phyloP scores from a whole-genome alignment of 2,329 filamentous ascomycete species.

The Sclerotinia minor region DNA sequence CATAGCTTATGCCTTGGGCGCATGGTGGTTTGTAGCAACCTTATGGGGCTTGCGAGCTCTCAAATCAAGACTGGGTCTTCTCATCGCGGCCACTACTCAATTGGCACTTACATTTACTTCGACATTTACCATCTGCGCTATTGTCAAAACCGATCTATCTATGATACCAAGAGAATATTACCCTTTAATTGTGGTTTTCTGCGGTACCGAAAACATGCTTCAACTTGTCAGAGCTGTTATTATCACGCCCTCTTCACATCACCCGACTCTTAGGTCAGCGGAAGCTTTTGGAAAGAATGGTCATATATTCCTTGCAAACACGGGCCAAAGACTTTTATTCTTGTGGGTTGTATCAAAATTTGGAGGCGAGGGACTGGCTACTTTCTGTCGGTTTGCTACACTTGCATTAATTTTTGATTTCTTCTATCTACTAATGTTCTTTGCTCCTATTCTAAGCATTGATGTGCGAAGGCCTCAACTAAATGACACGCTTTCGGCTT shows the following conservation, averaged over 20 bases:
- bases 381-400: slow-evolving; percentile 74
- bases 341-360: slow-evolving; percentile 61
- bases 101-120: slow-evolving; percentile 72
- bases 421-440: slow-evolving; percentile 77
- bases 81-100: slow-evolving; percentile 69
- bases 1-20: slow-evolving; percentile 63
- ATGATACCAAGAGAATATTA: slow-evolving; percentile 73
- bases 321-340: slow-evolving; percentile 67
- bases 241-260: slow-evolving; percentile 66
- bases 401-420: slow-evolving; percentile 76
- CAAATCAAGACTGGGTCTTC: slow-evolving; percentile 72
- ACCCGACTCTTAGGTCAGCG: slow-evolving; percentile 67
- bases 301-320: slow-evolving; percentile 66
- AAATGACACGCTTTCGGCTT: slow-evolving; percentile 56
- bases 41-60: slow-evolving; percentile 70
- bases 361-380: slow-evolving; percentile 59
- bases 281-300: slow-evolving; percentile 73
- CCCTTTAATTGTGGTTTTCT: slow-evolving; percentile 70
- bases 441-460: slow-evolving; percentile 75
- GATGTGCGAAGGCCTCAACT: slow-evolving; percentile 78
- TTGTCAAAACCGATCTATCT: slow-evolving; percentile 73
- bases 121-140: slow-evolving; percentile 76
- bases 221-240: slow-evolving; percentile 77
- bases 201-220: slow-evolving; percentile 79
- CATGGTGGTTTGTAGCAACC: slow-evolving; percentile 65